Conservation (phyloP, 306 rosid genomes). For the Cicer yamashitae region DNA sequence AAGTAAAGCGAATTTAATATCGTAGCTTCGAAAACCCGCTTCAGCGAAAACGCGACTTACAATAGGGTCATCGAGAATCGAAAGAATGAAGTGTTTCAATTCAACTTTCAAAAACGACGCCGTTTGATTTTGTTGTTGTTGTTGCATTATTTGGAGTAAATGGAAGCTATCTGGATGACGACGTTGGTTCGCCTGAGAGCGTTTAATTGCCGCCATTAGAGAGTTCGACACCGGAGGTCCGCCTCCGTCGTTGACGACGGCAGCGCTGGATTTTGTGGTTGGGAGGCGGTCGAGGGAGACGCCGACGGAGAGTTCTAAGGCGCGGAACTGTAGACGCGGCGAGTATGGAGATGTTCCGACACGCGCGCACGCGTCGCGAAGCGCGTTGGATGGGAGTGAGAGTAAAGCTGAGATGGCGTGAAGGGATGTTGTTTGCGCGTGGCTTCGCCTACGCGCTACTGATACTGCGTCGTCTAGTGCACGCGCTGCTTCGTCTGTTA, state of each 20-base stretch:
- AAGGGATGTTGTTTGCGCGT: slow-evolving; percentile 89
- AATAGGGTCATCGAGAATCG: slow-evolving; percentile 94
- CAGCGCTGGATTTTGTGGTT: slow-evolving; percentile 46
- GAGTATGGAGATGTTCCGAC: slow-evolving; percentile 72
- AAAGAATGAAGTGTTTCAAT: slow-evolving; percentile 78
- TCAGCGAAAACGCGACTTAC: slow-evolving; percentile 89
- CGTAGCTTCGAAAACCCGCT: slow-evolving; percentile 84
- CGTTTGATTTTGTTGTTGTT: slow-evolving; percentile 52
- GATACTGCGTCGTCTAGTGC: slow-evolving; percentile 81
- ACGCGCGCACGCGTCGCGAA: slow-evolving; percentile 84
- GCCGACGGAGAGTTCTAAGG: slow-evolving; percentile 87
- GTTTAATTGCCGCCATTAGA: slow-evolving; percentile 93
- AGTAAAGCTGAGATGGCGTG: slow-evolving; percentile 87
- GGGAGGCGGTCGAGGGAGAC: slow-evolving; percentile 86
- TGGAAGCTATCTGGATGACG: slow-evolving; percentile 90
- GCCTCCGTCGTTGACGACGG: slow-evolving; percentile 7
- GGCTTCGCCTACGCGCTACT: slow-evolving; percentile 81
- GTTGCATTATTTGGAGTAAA: slow-evolving; percentile 68
- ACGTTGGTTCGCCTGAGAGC: slow-evolving; percentile 94
- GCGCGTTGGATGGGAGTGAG: slow-evolving; percentile 65
- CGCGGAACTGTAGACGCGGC: slow-evolving; percentile 81
- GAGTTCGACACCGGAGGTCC: slow-evolving; percentile 94
- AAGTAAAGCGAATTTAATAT: slow-evolving; percentile 73
- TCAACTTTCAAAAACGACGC: slow-evolving; percentile 80
- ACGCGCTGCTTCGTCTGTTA: slow-evolving; percentile 89